A percentile compares a stretch with the other conserved stretches of the same genome.
These are phyloP conservation scores for Hyaloscypha hepaticicola DNA, from an alignment of 495 filamentous ascomycete species.

Conservation along the genomic window DNA sequence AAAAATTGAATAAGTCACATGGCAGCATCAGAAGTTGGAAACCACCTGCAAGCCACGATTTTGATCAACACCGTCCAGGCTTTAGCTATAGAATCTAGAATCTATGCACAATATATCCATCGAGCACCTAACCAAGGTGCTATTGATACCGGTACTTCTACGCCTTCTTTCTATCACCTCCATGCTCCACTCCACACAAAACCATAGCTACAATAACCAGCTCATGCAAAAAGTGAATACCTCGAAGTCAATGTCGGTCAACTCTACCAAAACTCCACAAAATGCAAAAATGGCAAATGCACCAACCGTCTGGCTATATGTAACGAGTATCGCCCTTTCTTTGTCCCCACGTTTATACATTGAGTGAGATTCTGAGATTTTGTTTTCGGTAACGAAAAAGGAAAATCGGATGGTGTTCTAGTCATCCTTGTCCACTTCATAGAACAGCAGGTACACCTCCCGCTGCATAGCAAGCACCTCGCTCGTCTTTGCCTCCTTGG, in stretches of 20 bases:
- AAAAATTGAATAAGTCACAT: no score
- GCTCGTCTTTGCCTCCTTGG: conserved; percentile 87
- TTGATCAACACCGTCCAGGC: background rate
- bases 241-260: background rate
- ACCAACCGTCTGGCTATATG: background rate
- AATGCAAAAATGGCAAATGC: background rate
- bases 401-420: conserved; percentile 6
- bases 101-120: background rate
- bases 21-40: no score
- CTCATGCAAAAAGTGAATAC: background rate
- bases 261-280: background rate
- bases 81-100: background rate
- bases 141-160: no score
- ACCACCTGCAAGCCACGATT: no score
- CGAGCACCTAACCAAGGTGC: background rate
- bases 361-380: background rate
- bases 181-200: background rate
- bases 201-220: background rate
- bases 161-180: background rate
- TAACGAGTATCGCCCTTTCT: background rate
- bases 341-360: background rate
- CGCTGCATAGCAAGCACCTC: conserved; percentile 93
- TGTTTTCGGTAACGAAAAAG: background rate
- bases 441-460: conserved; percentile 95
- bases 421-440: conserved; percentile 61